Percentiles rank a stretch among this genome's conserved stretches.
Conservation (phyloP, 352 stramenopile species). For the Globisporangium nagaii region DNA sequence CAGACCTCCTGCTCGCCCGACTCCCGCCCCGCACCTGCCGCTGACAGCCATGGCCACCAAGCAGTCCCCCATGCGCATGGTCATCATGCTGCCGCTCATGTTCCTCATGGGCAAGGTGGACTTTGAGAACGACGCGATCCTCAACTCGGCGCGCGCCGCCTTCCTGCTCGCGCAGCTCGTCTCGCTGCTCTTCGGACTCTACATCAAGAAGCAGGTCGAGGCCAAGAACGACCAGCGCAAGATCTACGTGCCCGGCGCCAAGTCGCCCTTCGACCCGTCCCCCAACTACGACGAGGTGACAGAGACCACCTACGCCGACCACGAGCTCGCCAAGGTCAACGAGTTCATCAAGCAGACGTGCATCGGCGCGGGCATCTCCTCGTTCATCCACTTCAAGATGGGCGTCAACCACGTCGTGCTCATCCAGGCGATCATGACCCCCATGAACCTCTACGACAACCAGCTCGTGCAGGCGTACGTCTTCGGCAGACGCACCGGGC, state of each 20-base stretch:
- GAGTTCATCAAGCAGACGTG: slow-evolving; percentile 83
- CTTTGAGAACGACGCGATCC: slow-evolving; percentile 68
- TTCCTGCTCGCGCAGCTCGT: slow-evolving; percentile 60
- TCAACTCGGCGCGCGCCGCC: slow-evolving; percentile 53
- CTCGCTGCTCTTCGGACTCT: slow-evolving; percentile 57
- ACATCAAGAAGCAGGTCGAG: slow-evolving; percentile 71
- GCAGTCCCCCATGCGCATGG: slow-evolving; percentile 75
- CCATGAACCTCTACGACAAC: slow-evolving; percentile 83
- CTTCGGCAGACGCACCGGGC: slow-evolving; percentile 48
- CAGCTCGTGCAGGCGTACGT: slow-evolving; percentile 71
- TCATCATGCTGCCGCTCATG: slow-evolving; percentile 82
- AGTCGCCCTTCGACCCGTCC: slow-evolving; percentile 75
- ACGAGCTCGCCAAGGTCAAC: slow-evolving; percentile 66
- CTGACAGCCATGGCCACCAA: slow-evolving; percentile 31
- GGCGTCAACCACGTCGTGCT: slow-evolving; percentile 85
- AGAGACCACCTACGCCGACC: slow-evolving; percentile 69
- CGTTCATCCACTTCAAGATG: slow-evolving; percentile 82
- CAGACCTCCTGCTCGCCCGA: too few relatives aligned
- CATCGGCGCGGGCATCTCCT: slow-evolving; percentile 72
- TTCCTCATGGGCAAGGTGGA: slow-evolving; percentile 85
- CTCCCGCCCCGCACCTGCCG: too few relatives aligned
- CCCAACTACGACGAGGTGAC: slow-evolving; percentile 77
- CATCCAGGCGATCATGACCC: slow-evolving; percentile 83
- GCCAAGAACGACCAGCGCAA: slow-evolving; percentile 74
- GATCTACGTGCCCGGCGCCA: slow-evolving; percentile 64